phyloP scores from a whole-genome alignment of 768 basidiomycete species.

The Megacollybia marginata region DNA sequence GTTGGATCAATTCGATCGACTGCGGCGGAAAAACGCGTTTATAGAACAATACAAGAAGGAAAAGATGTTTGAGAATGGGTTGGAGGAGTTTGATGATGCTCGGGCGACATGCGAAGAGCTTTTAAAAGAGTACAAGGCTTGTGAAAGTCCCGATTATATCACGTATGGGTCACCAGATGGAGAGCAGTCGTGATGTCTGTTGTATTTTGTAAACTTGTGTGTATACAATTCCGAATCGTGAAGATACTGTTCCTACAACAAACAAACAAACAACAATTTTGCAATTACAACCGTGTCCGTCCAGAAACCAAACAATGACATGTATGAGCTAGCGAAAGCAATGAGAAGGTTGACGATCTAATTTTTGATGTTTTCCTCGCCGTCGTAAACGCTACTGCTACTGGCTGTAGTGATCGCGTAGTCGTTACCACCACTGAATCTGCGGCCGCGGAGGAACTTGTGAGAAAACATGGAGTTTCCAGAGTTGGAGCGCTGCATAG shows the following conservation, averaged over 20 bases:
- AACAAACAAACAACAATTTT: too few species aligned
- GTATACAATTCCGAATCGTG: too few species aligned
- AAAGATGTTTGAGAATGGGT: conserved; percentile 85
- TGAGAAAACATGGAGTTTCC: not conserved
- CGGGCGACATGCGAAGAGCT: conserved; percentile 85
- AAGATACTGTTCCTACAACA: too few species aligned
- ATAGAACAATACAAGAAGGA: conserved; percentile 98
- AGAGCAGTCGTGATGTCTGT: too few species aligned
- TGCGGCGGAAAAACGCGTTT: conserved; percentile 87
- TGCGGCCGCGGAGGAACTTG: not conserved
- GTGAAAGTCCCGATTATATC: conserved; percentile 93
- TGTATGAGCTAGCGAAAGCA: too few species aligned
- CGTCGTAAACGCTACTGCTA: not conserved
- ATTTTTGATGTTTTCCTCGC: too few species aligned
- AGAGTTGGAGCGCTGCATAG: not conserved
- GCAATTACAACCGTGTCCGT: too few species aligned
- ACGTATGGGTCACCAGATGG: conserved; percentile 40
- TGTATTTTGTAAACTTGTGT: too few species aligned
- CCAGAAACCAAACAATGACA: too few species aligned
- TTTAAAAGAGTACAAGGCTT: conserved; percentile 91
- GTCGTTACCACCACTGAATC: not conserved
- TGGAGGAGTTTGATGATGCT: conserved; percentile 98
- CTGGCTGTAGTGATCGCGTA: not conserved
- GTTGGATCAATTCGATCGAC: conserved; percentile 88
- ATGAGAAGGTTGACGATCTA: too few species aligned